Evolutionary conservation across 306 rosid species (phyloP).

Genomic region (Delonix regia): DNA sequence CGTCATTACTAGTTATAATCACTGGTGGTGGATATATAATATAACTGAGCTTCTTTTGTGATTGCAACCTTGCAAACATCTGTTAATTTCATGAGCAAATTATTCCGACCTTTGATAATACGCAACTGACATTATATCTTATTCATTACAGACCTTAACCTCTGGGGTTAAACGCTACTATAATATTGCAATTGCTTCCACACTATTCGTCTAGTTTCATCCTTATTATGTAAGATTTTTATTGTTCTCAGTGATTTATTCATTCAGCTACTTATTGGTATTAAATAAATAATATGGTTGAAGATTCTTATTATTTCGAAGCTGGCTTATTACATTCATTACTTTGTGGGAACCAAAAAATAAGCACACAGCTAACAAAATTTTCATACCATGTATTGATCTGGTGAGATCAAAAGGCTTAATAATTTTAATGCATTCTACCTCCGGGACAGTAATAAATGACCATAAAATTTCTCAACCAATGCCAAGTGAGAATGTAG

Average conservation of each 20-base stretch:
- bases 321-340: neutral
- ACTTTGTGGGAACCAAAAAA: too few relatives aligned
- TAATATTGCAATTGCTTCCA: too few relatives aligned
- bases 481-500: neutral
- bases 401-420: neutral
- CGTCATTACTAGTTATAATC: too few relatives aligned
- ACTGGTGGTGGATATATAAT: too few relatives aligned
- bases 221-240: neutral
- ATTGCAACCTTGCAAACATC: neutral
- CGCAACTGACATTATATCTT: neutral
- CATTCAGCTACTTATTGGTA: neutral
- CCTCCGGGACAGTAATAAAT: neutral
- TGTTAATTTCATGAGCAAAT: neutral
- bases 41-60: too few relatives aligned
- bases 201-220: neutral
- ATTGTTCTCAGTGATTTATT: neutral
- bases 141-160: neutral
- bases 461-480: slow-evolving; percentile 2
- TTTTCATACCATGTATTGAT: neutral
- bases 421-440: neutral
- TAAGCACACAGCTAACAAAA: neutral
- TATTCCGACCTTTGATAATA: neutral
- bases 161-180: neutral
- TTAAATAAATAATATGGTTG: neutral
- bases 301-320: neutral